Evolutionary conservation across 768 basidiomycete genomes (phyloP), one percentile per base, ranked within the genome.

Genomic region (Imleria badia): DNA sequence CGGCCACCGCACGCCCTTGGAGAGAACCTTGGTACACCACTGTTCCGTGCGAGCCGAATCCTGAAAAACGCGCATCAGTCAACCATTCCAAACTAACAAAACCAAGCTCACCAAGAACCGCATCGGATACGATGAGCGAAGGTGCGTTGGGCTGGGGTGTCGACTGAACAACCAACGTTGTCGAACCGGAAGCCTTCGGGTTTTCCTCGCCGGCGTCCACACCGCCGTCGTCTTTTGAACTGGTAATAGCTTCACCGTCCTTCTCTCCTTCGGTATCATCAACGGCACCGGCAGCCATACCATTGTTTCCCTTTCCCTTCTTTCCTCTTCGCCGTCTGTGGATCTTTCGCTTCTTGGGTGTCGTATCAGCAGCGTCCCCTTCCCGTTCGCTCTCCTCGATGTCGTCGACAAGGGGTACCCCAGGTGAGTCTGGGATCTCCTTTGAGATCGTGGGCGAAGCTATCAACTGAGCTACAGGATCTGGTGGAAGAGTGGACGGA

Each of bases 1-100:
- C 94, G n/a, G 97, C 97, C 1, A 99, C 97, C 0, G 96, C 89
- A 48, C 97, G 87, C 1, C 93, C 94, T 75, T 98, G 96, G n/a
- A 98, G 82, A 8, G 94, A 89, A 3, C 96, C 97, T 65, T 89
- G 82, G 73, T 84, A 94, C 4, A 99, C 97, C 39, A 98, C 90
- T 0, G 97, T 99, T 7, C 97, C 97, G 65, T 98, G 94, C 0
- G 94, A 98, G 3, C 95, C 95, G 62, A 89, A 93, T 5, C 95
- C 95, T 97, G 59, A 8, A 33, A 22, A 50, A 38, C 5, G 48
- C n/a, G 15, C 8, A 23, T 55, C 56, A 34, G 66, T 52, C 45
- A 45, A 53, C 30, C 31, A 23, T 26, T 19, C 35, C 22, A 47
- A 48, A 48, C 3, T 9, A 22, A 4, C 20, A 6, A 43, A 47